Percentiles rank a stretch among this genome's conserved stretches.
Conservation (phyloP, 1,139 yeast genomes). For the Yamadazyma spencermartinsiae region DNA sequence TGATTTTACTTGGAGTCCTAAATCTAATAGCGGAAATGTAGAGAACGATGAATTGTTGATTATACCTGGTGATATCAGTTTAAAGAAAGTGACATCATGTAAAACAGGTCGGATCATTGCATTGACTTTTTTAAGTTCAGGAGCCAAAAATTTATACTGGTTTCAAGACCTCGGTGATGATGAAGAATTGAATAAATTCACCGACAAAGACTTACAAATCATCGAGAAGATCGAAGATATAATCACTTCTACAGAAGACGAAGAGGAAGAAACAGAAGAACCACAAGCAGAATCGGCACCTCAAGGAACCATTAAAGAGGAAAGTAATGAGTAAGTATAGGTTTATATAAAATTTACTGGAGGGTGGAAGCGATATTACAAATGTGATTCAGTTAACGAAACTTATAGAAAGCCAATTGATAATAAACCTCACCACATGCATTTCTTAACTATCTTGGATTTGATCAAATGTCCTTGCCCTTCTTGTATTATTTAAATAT, state of each 20-base stretch:
- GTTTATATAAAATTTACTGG: background rate
- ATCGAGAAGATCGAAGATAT: conserved; percentile 54
- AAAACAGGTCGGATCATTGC: conserved; percentile 84
- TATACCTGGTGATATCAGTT: conserved; percentile 90
- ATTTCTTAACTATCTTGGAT: background rate
- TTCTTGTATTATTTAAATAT: conserved; percentile 6
- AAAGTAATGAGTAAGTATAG: conserved; percentile 8
- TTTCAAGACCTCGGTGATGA: conserved; percentile 78
- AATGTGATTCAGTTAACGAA: background rate
- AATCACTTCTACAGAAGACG: conserved; percentile 45
- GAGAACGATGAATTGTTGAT: conserved; percentile 72
- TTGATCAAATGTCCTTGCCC: background rate
- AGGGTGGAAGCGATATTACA: background rate
- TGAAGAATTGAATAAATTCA: conserved; percentile 59
- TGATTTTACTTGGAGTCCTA: conserved; percentile 47
- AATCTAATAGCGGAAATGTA: conserved; percentile 32
- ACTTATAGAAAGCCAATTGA: background rate
- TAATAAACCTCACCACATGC: background rate
- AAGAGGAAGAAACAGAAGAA: conserved; percentile 40
- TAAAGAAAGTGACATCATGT: conserved; percentile 74
- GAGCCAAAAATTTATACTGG: conserved; percentile 88
- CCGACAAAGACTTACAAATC: conserved; percentile 60
- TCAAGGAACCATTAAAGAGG: conserved; percentile 5
- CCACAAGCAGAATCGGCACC: conserved; percentile 16
- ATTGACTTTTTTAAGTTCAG: conserved; percentile 77